Percentiles rank a stretch among this genome's conserved stretches.
Conservation (phyloP, 345 rosid genomes). For the Aethionema arabicum region DNA sequence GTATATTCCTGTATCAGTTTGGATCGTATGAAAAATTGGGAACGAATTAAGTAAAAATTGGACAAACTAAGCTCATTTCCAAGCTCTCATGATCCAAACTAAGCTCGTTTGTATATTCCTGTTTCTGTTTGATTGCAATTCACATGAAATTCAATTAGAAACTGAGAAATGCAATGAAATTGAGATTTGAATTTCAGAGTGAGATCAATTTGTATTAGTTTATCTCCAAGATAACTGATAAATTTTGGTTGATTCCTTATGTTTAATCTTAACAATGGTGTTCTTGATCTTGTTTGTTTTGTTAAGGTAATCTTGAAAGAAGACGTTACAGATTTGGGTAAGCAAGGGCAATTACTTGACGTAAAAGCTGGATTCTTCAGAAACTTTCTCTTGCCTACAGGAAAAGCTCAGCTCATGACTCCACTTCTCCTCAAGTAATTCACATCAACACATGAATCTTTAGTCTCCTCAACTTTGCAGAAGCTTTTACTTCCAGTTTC, state of each 20-base stretch:
- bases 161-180: not conserved
- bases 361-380: conserved; percentile 90
- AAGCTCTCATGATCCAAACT: too few species aligned
- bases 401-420: conserved; percentile 88
- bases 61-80: too few species aligned
- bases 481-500: not conserved
- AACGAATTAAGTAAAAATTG: not conserved
- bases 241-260: conserved; percentile 8
- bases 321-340: conserved; percentile 69
- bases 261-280: not conserved
- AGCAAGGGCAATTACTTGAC: conserved; percentile 72
- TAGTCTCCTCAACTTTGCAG: not conserved
- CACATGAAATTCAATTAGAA: not conserved
- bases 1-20: conserved; percentile 2
- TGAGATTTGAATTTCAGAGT: not conserved
- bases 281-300: conserved; percentile 16
- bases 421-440: conserved; percentile 69
- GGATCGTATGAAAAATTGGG: not conserved
- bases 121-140: not conserved
- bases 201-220: conserved; percentile 4
- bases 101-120: not conserved
- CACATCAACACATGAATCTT: not conserved
- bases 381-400: conserved; percentile 76
- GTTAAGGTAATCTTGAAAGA: conserved; percentile 83
- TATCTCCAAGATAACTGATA: not conserved